Base-by-base conservation (phyloP, 2,329 filamentous ascomycete genomes). In the Epichloe hybrida region DNA sequence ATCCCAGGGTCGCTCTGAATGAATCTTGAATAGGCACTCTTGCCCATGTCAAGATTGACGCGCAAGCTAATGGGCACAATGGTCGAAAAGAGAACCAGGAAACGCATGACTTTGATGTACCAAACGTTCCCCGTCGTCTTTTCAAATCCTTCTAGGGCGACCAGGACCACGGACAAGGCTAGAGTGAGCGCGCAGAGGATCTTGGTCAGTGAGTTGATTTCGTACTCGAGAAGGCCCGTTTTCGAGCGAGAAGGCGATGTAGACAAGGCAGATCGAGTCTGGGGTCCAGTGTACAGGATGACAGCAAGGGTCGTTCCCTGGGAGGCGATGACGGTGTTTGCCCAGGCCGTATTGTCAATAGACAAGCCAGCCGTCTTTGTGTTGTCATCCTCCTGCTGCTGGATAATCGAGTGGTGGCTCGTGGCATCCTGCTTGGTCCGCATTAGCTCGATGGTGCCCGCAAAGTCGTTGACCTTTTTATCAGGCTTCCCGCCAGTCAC, bases 101-200 rank as follows among this genome's bases (percentile, higher is more conserved):
- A 98, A n/a, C 91, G 84, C 82, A 95, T 93, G 60, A 97, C 95
- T 56, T 94, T 91, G 57, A 97, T 82, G 66, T 97, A 98, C 93
- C 93, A 98, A 23, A 78, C 71, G 50, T 80, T 78, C 20, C 76
- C 79, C 50, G 81, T 73, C 2, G 79, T 80, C 56, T 74, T 78
- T 45, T 83, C 75, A 56, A 95, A 93, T 0, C 88, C 84, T 65
- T 96, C 83, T 2, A 97, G 69, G 0, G 88, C 89, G 5, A 98
- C 93, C 8, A 98, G 77, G 41, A 95, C 76, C 55, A 96, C 76
- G 0, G 91, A 97, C 3, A 98, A 73, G 0, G 85, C 80, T 1
- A 97, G 72, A 0, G 93, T 98, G 53, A 98, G 75, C 6, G 84
- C 80, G 61, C 93, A 98, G 2, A 98, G 75, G 47, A 97, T 98